Evolutionary conservation across 2,329 filamentous ascomycete species (phyloP), one percentile per base, ranked within the genome.

Genomic region (Cladophialophora yegresii): DNA sequence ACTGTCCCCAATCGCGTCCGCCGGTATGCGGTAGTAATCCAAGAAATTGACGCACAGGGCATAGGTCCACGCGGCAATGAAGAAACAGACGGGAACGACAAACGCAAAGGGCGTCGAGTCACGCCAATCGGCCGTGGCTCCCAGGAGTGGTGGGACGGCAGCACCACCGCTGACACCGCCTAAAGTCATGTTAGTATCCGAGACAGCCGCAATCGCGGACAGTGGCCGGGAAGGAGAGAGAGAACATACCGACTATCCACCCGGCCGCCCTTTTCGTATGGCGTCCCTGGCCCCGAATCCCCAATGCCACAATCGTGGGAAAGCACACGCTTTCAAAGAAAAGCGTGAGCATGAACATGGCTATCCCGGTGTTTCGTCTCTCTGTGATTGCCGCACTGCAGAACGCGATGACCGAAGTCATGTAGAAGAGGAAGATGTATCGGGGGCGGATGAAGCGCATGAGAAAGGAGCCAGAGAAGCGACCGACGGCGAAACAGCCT

Each of bases 301-400:
- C 90, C 12, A 95, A 82, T 2, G 90, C 87, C 68, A 92, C 92
- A 62, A 95, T 87, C 0, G 93, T 87, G 0, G 92, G 92, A 81
- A 90, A 96, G 70, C 91, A 85, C 54, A 92, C 90, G 0, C 88
- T 89, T 75, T 93, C 91, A 72, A 90, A 91, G 75, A 96, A 91
- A 68, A 91, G 90, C 87, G 61, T 62, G 9, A 66, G 50, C 47
- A 60, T 59, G 22, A 66, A 49, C 64, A 67, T 67, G 26, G 74
- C 75, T 67, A 84, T 76, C 45, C 83, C 82, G 2, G 73, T 77
- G 68, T 83, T 78, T 28, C 76, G 76, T 30, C 75, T 72, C 64
- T 82, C 78, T 30, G 80, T 81, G 26, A 82, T 83, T 0, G 79
- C 73, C 0, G 82, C 81, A 1, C 80, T 78, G 54, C 83, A 76